A percentile compares a stretch with the other conserved stretches of the same genome.
phyloP scores from a whole-genome alignment of 495 filamentous ascomycete species.

The Elaphomyces granulatus region DNA sequence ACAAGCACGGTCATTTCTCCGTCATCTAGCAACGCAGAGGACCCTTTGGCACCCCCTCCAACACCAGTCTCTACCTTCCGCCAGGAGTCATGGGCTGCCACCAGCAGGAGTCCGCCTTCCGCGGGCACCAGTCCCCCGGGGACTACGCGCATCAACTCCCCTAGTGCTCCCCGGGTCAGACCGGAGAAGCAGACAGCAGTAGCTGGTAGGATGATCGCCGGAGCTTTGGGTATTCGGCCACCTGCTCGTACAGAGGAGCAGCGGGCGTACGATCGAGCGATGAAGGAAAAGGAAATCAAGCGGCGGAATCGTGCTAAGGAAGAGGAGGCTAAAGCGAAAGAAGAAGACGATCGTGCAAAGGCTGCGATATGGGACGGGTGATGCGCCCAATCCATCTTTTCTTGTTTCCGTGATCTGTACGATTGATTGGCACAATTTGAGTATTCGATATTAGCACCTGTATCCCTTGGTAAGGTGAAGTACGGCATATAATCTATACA shows the following conservation, averaged over 20 bases:
- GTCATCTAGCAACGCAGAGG: constrained; percentile 24
- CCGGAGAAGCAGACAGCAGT: constrained; percentile 91
- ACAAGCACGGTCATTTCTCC: constrained; percentile 14
- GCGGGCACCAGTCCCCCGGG: constrained; percentile 7
- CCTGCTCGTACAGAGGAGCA: constrained; percentile 80
- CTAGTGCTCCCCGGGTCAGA: constrained; percentile 21
- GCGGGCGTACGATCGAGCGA: constrained; percentile 66
- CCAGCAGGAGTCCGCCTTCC: not conserved
- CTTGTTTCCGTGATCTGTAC: too few relatives aligned
- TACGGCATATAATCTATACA: too few relatives aligned
- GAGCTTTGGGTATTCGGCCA: constrained; percentile 66
- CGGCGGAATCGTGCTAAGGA: constrained; percentile 58
- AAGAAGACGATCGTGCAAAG: constrained; percentile 57
- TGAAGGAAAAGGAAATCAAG: constrained; percentile 76
- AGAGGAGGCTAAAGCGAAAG: constrained; percentile 43
- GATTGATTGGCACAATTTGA: too few relatives aligned
- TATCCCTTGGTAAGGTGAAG: too few relatives aligned
- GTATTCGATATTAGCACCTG: too few relatives aligned
- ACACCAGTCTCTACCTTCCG: constrained; percentile 37
- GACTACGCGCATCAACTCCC: not conserved
- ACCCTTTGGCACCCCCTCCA: constrained; percentile 39
- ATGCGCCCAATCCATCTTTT: too few relatives aligned
- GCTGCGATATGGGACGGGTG: constrained; percentile 74
- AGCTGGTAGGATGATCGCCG: constrained; percentile 79
- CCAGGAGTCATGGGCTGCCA: not conserved